Percentiles rank a stretch among this genome's conserved stretches.
Evolutionary conservation across 805 yeast species (phyloP).

Genomic region (Candida chilensis): DNA sequence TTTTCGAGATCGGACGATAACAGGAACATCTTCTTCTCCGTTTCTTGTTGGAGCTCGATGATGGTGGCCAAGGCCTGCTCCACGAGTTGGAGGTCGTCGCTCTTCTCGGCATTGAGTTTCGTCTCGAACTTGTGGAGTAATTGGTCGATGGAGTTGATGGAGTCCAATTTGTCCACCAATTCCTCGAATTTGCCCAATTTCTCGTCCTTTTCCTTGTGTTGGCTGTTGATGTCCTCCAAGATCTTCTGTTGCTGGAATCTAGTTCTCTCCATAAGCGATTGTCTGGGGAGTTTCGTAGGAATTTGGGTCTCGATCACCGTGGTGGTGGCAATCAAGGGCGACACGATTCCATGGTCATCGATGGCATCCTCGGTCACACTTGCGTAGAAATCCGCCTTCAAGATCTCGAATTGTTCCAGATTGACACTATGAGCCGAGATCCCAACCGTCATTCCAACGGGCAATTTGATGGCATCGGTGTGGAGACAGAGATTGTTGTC

Average conservation of each 20-base stretch:
- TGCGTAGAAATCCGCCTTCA: conserved; percentile 48
- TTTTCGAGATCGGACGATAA: no score
- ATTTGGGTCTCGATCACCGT: conserved; percentile 2
- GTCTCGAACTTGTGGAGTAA: conserved; percentile 1
- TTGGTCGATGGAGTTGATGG: neutral
- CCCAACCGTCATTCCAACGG: conserved; percentile 40
- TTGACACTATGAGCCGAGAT: conserved; percentile 38
- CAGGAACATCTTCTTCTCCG: neutral
- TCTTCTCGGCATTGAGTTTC: neutral
- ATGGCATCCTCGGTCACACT: conserved; percentile 44
- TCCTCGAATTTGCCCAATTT: neutral
- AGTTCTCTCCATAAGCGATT: no score
- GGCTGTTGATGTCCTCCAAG: no score
- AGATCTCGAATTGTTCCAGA: conserved; percentile 54
- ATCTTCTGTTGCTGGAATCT: no score
- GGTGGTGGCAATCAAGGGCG: no score
- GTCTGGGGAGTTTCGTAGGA: conserved; percentile 2
- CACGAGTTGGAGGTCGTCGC: conserved; percentile 1
- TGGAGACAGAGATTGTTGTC: conserved; percentile 67
- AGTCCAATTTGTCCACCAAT: neutral
- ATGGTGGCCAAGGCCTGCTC: neutral
- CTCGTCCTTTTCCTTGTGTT: conserved; percentile 3
- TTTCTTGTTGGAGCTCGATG: neutral
- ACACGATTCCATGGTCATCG: conserved; percentile 43
- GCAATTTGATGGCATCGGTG: conserved; percentile 44